phyloP scores from a whole-genome alignment of 2,329 filamentous ascomycete genomes.

The Ustulina deusta region DNA sequence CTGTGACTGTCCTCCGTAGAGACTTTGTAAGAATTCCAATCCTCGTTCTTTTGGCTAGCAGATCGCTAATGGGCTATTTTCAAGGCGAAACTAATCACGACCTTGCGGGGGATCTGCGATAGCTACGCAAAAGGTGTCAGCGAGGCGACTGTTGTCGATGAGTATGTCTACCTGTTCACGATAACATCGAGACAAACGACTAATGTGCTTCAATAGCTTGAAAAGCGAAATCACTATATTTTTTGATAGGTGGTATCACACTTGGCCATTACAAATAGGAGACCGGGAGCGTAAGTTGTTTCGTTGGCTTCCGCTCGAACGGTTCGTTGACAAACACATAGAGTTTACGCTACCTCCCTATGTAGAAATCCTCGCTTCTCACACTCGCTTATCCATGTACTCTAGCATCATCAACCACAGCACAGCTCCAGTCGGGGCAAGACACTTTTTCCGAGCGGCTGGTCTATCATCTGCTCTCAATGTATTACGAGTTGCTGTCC shows the following conservation, averaged over 20 bases:
- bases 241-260: slow-evolving; percentile 54
- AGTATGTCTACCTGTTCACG: slow-evolving; percentile 51
- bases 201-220: slow-evolving; percentile 42
- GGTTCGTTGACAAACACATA: slow-evolving; percentile 45
- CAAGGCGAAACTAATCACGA: slow-evolving; percentile 67
- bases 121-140: slow-evolving; percentile 62
- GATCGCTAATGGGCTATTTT: background rate
- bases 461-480: slow-evolving; percentile 79
- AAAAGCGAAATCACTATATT: slow-evolving; percentile 52
- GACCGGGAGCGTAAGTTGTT: slow-evolving; percentile 58
- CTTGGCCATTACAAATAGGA: slow-evolving; percentile 63
- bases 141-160: slow-evolving; percentile 66
- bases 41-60: background rate
- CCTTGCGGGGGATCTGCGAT: slow-evolving; percentile 70
- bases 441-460: slow-evolving; percentile 78
- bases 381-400: slow-evolving; percentile 80
- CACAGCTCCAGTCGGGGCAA: slow-evolving; percentile 76
- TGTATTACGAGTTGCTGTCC: slow-evolving; percentile 78
- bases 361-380: slow-evolving; percentile 79
- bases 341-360: slow-evolving; percentile 74
- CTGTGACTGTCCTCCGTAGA: slow-evolving; percentile 75
- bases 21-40: slow-evolving; percentile 64
- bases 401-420: slow-evolving; percentile 80
- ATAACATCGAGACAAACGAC: background rate
- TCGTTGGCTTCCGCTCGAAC: slow-evolving; percentile 34